These are phyloP conservation scores for Lactarius pseudohatsudake DNA, from an alignment of 768 basidiomycete genomes.

Conservation along the genomic window DNA sequence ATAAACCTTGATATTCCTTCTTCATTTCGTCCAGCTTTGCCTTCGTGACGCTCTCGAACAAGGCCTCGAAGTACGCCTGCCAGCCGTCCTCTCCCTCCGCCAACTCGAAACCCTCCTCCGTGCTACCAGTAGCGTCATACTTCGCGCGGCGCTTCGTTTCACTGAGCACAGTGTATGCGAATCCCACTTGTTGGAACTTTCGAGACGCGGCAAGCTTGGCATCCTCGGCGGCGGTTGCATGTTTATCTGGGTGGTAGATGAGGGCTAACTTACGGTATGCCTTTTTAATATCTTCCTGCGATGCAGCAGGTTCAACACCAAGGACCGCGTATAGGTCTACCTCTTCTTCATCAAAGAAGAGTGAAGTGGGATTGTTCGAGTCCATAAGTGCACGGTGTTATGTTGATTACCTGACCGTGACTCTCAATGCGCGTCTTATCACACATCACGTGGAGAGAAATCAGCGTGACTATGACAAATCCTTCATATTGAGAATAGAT, in stretches of 20 bases:
- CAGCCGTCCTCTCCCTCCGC: conserved; percentile 81
- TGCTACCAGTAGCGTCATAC: conserved; percentile 86
- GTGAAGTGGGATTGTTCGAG: conserved; percentile 61
- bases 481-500: background rate
- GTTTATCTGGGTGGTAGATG: conserved; percentile 88
- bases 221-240: conserved; percentile 55
- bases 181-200: conserved; percentile 91
- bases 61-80: conserved; percentile 91
- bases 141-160: conserved; percentile 72
- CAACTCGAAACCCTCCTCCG: conserved; percentile 73
- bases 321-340: conserved; percentile 82
- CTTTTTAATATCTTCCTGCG: conserved; percentile 69
- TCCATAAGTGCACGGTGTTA: conserved; percentile 31
- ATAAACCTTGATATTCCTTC: conserved; percentile 85
- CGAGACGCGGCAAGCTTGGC: conserved; percentile 66
- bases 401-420: background rate
- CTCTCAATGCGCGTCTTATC: conserved; percentile 1
- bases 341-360: conserved; percentile 77
- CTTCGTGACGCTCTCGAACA: conserved; percentile 86
- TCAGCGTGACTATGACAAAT: conserved; percentile 1
- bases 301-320: conserved; percentile 52
- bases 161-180: conserved; percentile 85
- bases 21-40: conserved; percentile 91
- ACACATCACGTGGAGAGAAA: conserved; percentile 18
- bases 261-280: conserved; percentile 86